Evolutionary conservation across 108 stramenopile species (phyloP).

Genomic region (Skeletonema marinoi): DNA sequence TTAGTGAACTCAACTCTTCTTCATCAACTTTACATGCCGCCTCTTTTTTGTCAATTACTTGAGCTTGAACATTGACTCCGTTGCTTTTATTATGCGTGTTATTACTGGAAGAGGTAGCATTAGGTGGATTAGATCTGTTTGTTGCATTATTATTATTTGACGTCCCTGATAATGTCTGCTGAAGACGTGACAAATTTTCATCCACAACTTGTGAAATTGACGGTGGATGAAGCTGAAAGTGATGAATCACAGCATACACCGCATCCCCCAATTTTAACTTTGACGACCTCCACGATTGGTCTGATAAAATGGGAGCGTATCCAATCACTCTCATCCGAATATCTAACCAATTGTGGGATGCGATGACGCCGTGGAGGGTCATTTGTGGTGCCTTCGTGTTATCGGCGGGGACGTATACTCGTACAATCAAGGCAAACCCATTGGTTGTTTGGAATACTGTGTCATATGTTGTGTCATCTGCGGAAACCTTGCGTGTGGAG

Average conservation of each 20-base stretch:
- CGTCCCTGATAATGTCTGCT: constrained; percentile 26
- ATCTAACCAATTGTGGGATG: constrained; percentile 74
- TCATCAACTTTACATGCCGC: constrained; percentile 5
- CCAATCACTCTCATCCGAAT: constrained; percentile 68
- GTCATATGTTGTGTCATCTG: constrained; percentile 74
- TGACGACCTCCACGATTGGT: constrained; percentile 54
- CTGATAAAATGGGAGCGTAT: constrained; percentile 63
- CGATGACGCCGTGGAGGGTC: constrained; percentile 80
- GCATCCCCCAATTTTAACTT: constrained; percentile 65
- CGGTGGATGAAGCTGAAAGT: constrained; percentile 82
- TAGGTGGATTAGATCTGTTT: not conserved
- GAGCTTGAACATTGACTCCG: not conserved
- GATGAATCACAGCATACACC: constrained; percentile 74
- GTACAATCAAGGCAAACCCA: constrained; percentile 71
- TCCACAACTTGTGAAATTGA: constrained; percentile 66
- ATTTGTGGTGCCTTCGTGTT: constrained; percentile 51
- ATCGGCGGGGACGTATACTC: constrained; percentile 61
- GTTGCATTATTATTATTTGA: not conserved
- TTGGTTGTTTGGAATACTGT: constrained; percentile 84
- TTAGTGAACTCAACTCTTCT: constrained; percentile 33
- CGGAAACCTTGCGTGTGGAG: constrained; percentile 69
- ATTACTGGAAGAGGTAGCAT: not conserved
- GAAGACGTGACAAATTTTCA: constrained; percentile 51
- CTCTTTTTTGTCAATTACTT: not conserved
- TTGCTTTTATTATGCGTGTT: not conserved